A percentile compares a stretch with the other conserved stretches of the same genome.
Evolutionary conservation across 2,329 filamentous ascomycete genomes (phyloP).

Genomic region (Ophiostoma australiae): DNA sequence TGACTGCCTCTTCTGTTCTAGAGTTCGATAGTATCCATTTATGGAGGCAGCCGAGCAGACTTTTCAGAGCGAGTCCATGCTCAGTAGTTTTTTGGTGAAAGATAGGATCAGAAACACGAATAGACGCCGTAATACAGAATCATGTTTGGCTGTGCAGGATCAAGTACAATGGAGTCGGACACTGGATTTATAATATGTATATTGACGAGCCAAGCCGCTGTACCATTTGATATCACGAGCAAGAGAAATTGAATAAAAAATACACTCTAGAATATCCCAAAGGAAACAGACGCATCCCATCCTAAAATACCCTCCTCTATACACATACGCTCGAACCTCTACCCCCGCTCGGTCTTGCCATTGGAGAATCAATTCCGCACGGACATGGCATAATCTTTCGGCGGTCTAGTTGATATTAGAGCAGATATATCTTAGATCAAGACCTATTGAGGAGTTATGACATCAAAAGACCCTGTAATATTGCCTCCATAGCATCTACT

Average conservation of each 20-base stretch:
- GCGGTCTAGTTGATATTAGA: not conserved
- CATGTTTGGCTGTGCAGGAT: not conserved
- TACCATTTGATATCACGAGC: too few species aligned
- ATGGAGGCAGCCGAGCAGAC: not conserved
- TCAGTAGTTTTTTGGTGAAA: not conserved
- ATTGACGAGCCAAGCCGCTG: too few species aligned
- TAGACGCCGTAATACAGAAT: not conserved
- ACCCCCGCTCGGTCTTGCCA: not conserved
- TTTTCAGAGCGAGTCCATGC: not conserved
- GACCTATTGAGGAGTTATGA: not conserved
- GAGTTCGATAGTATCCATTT: not conserved
- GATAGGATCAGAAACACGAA: not conserved
- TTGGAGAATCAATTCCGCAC: not conserved
- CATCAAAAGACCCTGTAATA: conserved; percentile 1
- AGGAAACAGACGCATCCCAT: not conserved
- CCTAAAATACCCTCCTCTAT: not conserved
- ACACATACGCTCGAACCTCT: not conserved
- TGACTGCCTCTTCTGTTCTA: not conserved
- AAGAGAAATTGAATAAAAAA: too few species aligned
- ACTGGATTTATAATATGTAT: too few species aligned
- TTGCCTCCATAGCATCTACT: not conserved
- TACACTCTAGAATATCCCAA: too few species aligned
- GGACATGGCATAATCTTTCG: not conserved
- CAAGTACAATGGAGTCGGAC: too few species aligned
- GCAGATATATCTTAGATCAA: not conserved